Evolutionary conservation across 495 filamentous ascomycete species (phyloP), one percentile per base, ranked within the genome.

Genomic region (Pseudevernia furfuracea): DNA sequence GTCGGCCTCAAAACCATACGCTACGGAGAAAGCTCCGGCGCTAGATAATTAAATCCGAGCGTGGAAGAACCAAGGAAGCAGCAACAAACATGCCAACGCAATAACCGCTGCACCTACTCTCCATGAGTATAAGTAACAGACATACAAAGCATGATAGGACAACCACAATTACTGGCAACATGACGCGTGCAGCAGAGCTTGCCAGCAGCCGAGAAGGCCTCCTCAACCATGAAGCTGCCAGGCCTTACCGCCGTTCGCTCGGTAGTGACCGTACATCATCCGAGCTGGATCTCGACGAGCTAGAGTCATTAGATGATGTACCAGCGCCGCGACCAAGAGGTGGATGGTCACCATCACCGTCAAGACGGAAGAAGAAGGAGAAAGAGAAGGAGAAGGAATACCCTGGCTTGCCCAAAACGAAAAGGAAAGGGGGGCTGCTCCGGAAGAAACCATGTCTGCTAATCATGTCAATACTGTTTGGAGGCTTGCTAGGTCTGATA

Each of bases 221-320:
- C 34, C 61, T 68, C 4, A 38, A 59, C 25, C 32, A 61, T 55
- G 46, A 59, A 19, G 53, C 60, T 52, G 56, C 39, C 28, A 61
- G 30, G 49, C 41, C 63, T 15, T 65, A 58, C 37, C 59, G 59
- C 34, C 57, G 89, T 43, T 84, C 81, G 64, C 81, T 78, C 67
- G 64, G 60, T 19, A 37, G 36, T n/a, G 49, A 66, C 49, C 46
- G 56, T 23, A 60, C 64, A 21, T 62, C 59, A 11, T 58, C 53
- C 12, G 67, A 69, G n/a, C 53, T 58, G 3, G 60, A 66, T 41
- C 44, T 64, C 7, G 64, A 69, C 34, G 60, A 66, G 25, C 43
- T 69, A 10, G 52, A 68, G 28, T 23, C 59, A 19, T 58, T 44
- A 32, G 44, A 66, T 25, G 56, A 36, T 12, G 23, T 37, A 30